Base-by-base conservation (phyloP, 345 rosid species). In the Linum tenue region DNA sequence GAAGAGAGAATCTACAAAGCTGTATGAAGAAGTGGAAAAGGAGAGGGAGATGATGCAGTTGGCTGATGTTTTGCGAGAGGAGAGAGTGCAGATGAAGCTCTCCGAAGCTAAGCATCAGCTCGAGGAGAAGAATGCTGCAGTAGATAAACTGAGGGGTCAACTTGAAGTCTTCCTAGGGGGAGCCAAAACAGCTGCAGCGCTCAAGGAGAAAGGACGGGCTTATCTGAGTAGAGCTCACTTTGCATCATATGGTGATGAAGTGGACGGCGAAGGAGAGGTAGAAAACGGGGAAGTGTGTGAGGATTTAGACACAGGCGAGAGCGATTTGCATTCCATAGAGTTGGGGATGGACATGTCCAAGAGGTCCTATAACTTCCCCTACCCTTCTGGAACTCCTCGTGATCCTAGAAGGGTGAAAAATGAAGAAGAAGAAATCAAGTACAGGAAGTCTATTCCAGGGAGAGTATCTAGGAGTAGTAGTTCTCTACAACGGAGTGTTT, bases 291-390 rank as follows among this genome's bases (percentile, higher is more conserved):
- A 76, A 1, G 84, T 78, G 70, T 65, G 73, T 44, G 85, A 77
- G 31, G 85, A 48, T 2, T 12, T 84, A 65, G 92, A 81, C 37
- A 88, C 95, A 1, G 88, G 80, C 0, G 97, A 90, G 76, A 85
- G 97, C 60, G 97, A 94, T 69, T 86, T 88, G 60, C 92, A 88
- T 70, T 90, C 92, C 51, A 85, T 88, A 78, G 96, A 94, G 70
- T 73, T 88, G 72, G 84, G 85, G 72, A 81, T 82, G 77, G 96
- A 88, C 63, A 79, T 73, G 67, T 72, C 66, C 62, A 75, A 76
- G 69, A 84, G 80, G 76, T 83, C 78, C 81, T 83, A 82, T 72
- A 85, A 86, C 59, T 87, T 86, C 97, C 80, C 75, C 5, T 76
- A 76, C 39, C 72, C 77, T 69, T 59, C 84, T 40, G 78, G 65